Evolutionary conservation across 495 filamentous ascomycete species (phyloP), one percentile per base, ranked within the genome.

Genomic region (Podospora tetraspora): DNA sequence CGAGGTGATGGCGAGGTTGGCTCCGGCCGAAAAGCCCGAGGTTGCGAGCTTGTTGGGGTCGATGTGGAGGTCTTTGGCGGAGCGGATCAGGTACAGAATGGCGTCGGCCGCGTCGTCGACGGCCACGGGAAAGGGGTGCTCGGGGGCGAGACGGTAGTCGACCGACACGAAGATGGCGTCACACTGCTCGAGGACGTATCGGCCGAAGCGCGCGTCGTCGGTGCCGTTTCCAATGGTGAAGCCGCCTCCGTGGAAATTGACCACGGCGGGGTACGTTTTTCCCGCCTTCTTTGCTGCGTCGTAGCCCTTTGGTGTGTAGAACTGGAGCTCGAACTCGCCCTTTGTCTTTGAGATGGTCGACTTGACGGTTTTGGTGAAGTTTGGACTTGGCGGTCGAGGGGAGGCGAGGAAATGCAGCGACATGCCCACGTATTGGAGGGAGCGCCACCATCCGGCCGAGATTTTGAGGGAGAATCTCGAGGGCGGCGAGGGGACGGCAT

Each of bases 21-120:
- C 94, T 3, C 94, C 94, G 2, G 92, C 91, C 0, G 90, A 93
- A 79, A 98, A 98, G 19, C 94, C 94, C 6, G 86, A 92, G 11
- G 94, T 79, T 3, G 88, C 91, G 19, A 97, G 86, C 60, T 74
- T 74, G 43, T 69, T 68, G 12, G 75, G 74, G 52, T 84, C 78
- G 25, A 84, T 72, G 58, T 76, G 72, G 5, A 82, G 73, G 22
- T 89, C 85, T 1, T 76, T 75, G 0, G 89, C 86, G 71, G 90
- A 81, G 0, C 78, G 75, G 23, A 88, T 84, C 0, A 94, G 77
- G 72, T 90, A 90, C 8, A 92, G 78, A 1, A 93, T 67, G 0
- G 90, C 89, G 58, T 90, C 89, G 8, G 87, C 88, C 2, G 89
- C 87, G 71, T 96, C 92, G 60, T 94, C 90, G 6, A 93, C 87